Conservation (phyloP, 2,329 filamentous ascomycete genomes). For the Aciculosporium take region DNA sequence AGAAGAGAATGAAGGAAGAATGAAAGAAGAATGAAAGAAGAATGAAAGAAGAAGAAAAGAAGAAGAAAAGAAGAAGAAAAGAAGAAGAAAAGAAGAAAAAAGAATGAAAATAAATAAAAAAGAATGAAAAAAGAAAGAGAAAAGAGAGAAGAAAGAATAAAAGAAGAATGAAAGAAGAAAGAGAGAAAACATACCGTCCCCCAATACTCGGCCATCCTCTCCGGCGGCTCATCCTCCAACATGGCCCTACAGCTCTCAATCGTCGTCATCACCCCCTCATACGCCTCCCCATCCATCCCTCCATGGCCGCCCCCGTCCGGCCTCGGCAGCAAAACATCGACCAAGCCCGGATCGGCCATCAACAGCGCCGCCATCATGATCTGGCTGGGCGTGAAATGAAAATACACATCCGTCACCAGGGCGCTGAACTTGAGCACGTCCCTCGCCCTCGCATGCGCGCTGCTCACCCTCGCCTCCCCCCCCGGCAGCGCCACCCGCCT, state of each 20-base stretch:
- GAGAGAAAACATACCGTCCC: constrained; percentile 26
- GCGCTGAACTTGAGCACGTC: constrained; percentile 66
- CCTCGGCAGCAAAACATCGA: constrained; percentile 32
- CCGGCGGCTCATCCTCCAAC: constrained; percentile 42
- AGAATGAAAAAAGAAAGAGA: too few species aligned
- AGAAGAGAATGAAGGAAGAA: too few species aligned
- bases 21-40: too few species aligned
- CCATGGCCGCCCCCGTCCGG: constrained; percentile 17
- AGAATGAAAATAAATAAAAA: too few species aligned
- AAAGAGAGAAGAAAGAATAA: neutral
- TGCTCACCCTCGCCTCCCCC: constrained; percentile 35
- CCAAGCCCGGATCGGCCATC: constrained; percentile 55
- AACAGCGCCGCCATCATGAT: constrained; percentile 76
- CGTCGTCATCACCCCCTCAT: constrained; percentile 34
- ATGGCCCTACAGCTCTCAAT: constrained; percentile 38
- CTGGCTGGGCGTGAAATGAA: constrained; percentile 87
- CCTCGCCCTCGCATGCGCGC: constrained; percentile 59
- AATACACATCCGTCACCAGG: constrained; percentile 87
- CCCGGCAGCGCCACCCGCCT: constrained; percentile 52
- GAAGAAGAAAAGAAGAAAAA: neutral
- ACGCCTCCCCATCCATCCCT: constrained; percentile 13
- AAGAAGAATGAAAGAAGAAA: neutral
- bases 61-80: neutral
- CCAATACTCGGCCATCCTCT: constrained; percentile 40
- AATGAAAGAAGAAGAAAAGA: neutral